Percentiles rank a stretch among this genome's conserved stretches.
phyloP scores from a whole-genome alignment of 129 eudicot species.

The Apium graveolens region DNA sequence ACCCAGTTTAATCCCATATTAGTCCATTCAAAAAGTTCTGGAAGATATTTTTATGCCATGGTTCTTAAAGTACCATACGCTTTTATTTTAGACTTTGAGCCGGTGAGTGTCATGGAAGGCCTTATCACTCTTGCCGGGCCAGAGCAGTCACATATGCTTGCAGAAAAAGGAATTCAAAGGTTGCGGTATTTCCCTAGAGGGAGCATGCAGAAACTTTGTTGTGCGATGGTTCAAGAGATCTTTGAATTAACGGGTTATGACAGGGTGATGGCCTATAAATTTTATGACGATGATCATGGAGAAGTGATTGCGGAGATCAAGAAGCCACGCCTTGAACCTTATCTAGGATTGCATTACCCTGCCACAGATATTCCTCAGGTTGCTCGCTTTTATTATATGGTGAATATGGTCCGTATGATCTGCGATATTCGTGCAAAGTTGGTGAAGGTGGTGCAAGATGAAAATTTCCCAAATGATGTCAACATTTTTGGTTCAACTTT shows the following conservation, averaged over 20 bases:
- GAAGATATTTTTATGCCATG: background rate
- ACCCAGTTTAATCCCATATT: background rate
- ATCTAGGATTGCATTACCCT: slow-evolving; percentile 86
- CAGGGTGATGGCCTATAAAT: slow-evolving; percentile 80
- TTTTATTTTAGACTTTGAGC: background rate
- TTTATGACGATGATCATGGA: slow-evolving; percentile 90
- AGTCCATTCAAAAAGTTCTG: background rate
- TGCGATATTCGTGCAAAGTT: background rate
- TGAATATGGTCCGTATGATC: slow-evolving; percentile 80
- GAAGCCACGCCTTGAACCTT: slow-evolving; percentile 80
- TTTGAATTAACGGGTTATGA: slow-evolving; percentile 66
- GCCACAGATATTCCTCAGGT: slow-evolving; percentile 95
- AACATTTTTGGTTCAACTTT: background rate
- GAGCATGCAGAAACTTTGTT: background rate
- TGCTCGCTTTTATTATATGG: slow-evolving; percentile 77
- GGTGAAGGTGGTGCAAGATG: slow-evolving; percentile 3
- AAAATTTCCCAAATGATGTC: background rate
- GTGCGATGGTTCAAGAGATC: background rate
- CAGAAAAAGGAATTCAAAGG: background rate
- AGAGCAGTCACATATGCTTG: background rate
- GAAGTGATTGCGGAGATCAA: slow-evolving; percentile 76
- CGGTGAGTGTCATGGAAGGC: background rate
- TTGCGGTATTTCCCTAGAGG: background rate
- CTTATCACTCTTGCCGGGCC: background rate
- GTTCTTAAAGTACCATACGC: background rate